Conservation (phyloP, 1,284 basidiomycete species). For the Trametes versicolor region DNA sequence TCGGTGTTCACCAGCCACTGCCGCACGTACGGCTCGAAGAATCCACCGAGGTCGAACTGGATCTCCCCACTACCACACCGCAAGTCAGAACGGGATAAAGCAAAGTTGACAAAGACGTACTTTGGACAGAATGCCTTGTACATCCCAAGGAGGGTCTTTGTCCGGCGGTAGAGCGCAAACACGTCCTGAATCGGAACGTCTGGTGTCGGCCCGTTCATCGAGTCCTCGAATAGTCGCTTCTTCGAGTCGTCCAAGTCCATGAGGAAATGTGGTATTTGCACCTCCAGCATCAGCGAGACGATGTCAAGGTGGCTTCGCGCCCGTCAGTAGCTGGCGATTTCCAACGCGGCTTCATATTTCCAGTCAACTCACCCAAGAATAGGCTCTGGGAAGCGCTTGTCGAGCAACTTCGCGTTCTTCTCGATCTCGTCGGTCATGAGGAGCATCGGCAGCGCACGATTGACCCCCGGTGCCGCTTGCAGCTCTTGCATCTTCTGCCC, state of each 20-base stretch:
- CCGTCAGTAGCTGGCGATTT: constrained; percentile 1
- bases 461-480: constrained; percentile 74
- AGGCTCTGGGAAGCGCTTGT: constrained; percentile 88
- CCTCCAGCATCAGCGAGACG: constrained; percentile 80
- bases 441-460: constrained; percentile 81
- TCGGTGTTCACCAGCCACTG: constrained; percentile 94
- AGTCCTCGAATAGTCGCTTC: constrained; percentile 78
- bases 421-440: constrained; percentile 91
- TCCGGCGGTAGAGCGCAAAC: constrained; percentile 84
- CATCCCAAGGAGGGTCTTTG: constrained; percentile 80
- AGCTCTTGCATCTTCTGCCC: constrained; percentile 76
- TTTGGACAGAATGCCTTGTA: constrained; percentile 82
- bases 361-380: constrained; percentile 71
- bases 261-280: constrained; percentile 79
- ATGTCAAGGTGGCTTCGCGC: constrained; percentile 74
- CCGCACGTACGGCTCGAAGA: constrained; percentile 91
- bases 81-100: constrained; percentile 16
- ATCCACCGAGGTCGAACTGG: constrained; percentile 74
- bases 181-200: constrained; percentile 90
- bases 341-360: neutral
- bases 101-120: constrained; percentile 53
- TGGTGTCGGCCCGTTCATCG: constrained; percentile 81
- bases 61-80: constrained; percentile 55
- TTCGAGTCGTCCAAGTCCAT: constrained; percentile 79
- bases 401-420: constrained; percentile 83